Evolutionary conservation across 768 basidiomycete genomes (phyloP).

Genomic region (Cystofilobasidium capitatum): DNA sequence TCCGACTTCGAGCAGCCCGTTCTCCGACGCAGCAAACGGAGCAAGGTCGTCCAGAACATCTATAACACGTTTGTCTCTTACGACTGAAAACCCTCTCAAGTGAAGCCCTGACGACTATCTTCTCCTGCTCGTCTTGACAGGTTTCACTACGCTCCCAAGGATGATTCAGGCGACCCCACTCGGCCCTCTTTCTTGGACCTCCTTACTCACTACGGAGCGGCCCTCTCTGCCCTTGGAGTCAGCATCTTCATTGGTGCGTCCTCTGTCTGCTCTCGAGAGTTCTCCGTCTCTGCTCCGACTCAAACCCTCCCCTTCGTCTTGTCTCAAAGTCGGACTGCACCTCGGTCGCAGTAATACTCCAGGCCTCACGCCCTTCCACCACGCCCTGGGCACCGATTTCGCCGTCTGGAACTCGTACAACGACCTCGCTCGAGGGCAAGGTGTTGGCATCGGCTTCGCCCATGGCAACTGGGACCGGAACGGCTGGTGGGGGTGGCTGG

Average conservation of each 20-base stretch:
- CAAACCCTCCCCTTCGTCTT: neutral
- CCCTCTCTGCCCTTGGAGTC: neutral
- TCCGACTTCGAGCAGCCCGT: neutral
- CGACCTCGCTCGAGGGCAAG: constrained; percentile 21
- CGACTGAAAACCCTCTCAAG: neutral
- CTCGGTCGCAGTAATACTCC: neutral
- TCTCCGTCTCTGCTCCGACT: neutral
- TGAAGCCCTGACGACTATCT: neutral
- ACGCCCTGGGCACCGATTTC: neutral
- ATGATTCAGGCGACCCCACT: neutral
- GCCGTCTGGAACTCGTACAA: constrained; percentile 19
- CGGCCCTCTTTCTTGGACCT: neutral
- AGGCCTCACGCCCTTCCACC: neutral
- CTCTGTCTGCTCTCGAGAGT: neutral
- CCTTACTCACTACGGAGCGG: neutral
- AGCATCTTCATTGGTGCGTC: constrained; percentile 1
- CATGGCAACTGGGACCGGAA: neutral
- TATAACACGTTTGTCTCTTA: constrained; percentile 15
- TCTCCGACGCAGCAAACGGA: neutral
- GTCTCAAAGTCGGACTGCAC: neutral
- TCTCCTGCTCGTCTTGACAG: neutral
- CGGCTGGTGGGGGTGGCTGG: neutral
- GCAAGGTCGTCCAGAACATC: constrained; percentile 14
- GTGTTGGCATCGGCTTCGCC: constrained; percentile 17
- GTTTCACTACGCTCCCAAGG: constrained; percentile 5